These are phyloP conservation scores for Tylopilus orsonianus DNA, from an alignment of 1,284 basidiomycete genomes.

Conservation along the genomic window DNA sequence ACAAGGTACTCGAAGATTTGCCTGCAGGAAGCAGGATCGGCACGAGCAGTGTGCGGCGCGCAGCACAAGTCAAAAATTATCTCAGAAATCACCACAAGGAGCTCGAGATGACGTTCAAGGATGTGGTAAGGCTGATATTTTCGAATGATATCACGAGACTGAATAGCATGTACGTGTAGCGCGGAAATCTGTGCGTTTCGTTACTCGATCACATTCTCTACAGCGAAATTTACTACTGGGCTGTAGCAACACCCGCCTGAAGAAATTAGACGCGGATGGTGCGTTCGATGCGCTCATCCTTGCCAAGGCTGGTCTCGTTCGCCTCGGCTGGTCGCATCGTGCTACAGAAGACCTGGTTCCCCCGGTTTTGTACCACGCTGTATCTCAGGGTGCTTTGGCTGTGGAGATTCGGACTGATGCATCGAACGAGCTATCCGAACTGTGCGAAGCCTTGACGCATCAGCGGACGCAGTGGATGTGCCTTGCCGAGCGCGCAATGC, in stretches of 20 bases:
- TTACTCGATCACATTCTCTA: neutral
- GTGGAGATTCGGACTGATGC: constrained; percentile 86
- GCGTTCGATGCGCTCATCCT: constrained; percentile 90
- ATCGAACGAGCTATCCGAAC: constrained; percentile 49
- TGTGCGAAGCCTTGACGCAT: constrained; percentile 72
- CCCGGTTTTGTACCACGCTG: constrained; percentile 83
- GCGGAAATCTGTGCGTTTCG: constrained; percentile 70
- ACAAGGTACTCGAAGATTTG: constrained; percentile 80
- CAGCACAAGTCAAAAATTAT: constrained; percentile 85
- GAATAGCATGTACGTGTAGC: constrained; percentile 40
- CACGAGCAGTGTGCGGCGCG: constrained; percentile 90
- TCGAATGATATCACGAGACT: constrained; percentile 1
- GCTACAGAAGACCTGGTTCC: constrained; percentile 77
- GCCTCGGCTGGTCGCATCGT: constrained; percentile 75
- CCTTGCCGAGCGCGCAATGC: constrained; percentile 82
- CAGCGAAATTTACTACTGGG: constrained; percentile 6
- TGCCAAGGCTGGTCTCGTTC: constrained; percentile 91
- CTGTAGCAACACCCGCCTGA: constrained; percentile 80
- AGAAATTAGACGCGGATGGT: constrained; percentile 88
- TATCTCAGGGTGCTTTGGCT: constrained; percentile 91
- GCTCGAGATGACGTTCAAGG: constrained; percentile 69
- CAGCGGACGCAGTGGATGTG: constrained; percentile 75
- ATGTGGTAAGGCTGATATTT: constrained; percentile 68
- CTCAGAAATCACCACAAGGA: constrained; percentile 55
- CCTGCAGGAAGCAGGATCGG: constrained; percentile 90